phyloP scores from a whole-genome alignment of 2,329 filamentous ascomycete genomes.

The Hirsutella rhossiliensis region DNA sequence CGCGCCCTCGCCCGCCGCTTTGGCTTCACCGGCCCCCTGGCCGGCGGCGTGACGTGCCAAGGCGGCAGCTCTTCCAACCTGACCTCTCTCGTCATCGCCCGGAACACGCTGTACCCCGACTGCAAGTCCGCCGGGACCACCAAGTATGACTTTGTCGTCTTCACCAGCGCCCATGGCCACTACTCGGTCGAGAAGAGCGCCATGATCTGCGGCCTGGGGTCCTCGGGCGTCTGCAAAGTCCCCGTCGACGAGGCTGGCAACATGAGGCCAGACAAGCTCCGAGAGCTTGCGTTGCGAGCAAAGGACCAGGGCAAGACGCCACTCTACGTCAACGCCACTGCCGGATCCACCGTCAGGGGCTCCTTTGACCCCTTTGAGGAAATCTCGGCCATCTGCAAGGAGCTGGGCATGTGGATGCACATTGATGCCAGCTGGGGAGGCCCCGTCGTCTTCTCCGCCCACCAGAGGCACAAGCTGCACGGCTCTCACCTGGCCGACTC shows the following conservation, averaged over 20 bases:
- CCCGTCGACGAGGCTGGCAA: slow-evolving; percentile 60
- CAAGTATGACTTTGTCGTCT: slow-evolving; percentile 58
- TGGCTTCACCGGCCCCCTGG: slow-evolving; percentile 57
- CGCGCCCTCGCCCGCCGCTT: slow-evolving; percentile 63
- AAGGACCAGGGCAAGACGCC: slow-evolving; percentile 62
- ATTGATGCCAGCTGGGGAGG: slow-evolving; percentile 90
- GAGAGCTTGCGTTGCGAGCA: slow-evolving; percentile 47
- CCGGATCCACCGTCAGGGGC: slow-evolving; percentile 85
- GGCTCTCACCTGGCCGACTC: slow-evolving; percentile 68
- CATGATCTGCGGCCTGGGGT: slow-evolving; percentile 79
- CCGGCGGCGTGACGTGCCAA: slow-evolving; percentile 66
- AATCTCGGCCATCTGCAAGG: slow-evolving; percentile 58
- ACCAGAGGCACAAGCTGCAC: slow-evolving; percentile 49
- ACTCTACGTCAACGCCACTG: slow-evolving; percentile 91
- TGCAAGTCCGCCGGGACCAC: slow-evolving; percentile 65
- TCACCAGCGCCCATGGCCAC: slow-evolving; percentile 83
- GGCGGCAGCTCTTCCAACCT: slow-evolving; percentile 79
- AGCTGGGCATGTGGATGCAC: slow-evolving; percentile 77
- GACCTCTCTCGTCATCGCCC: slow-evolving; percentile 74
- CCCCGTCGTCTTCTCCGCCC: slow-evolving; percentile 62
- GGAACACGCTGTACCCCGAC: slow-evolving; percentile 72
- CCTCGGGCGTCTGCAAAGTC: slow-evolving; percentile 58
- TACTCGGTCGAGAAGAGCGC: slow-evolving; percentile 93
- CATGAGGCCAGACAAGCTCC: slow-evolving; percentile 58
- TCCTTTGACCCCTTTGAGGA: slow-evolving; percentile 71